Evolutionary conservation across 768 basidiomycete species (phyloP).

Genomic region (Daedalea quercina): DNA sequence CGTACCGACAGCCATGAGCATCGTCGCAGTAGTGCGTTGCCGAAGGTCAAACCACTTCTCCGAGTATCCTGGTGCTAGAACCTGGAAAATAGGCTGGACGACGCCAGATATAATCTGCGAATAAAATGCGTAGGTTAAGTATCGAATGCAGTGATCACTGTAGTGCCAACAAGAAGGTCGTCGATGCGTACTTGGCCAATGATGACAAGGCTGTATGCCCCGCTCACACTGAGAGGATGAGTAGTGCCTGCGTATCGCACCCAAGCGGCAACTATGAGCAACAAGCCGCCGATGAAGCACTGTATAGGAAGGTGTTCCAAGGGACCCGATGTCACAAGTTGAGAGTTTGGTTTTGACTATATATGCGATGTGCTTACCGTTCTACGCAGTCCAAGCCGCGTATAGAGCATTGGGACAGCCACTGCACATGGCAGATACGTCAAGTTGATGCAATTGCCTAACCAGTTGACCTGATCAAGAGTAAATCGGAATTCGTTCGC

Average conservation of each 20-base stretch:
- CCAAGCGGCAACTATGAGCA: slow-evolving; percentile 64
- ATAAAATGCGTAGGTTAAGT: background rate
- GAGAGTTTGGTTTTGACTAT: background rate
- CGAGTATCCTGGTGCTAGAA: slow-evolving; percentile 75
- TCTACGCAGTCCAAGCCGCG: slow-evolving; percentile 52
- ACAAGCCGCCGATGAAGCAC: slow-evolving; percentile 53
- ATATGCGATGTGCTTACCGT: slow-evolving; percentile 37
- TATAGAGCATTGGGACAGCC: slow-evolving; percentile 49
- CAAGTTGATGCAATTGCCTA: slow-evolving; percentile 61
- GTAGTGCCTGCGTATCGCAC: slow-evolving; percentile 68
- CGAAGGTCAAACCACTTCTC: slow-evolving; percentile 78
- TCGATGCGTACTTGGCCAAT: slow-evolving; percentile 51
- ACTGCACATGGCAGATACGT: slow-evolving; percentile 60
- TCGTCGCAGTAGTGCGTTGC: slow-evolving; percentile 75
- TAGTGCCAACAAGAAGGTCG: too few species aligned
- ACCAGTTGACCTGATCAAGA: slow-evolving; percentile 72
- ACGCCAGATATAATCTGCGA: slow-evolving; percentile 55
- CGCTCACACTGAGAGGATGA: slow-evolving; percentile 38
- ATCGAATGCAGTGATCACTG: too few species aligned
- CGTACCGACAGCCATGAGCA: slow-evolving; percentile 41
- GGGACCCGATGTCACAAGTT: background rate
- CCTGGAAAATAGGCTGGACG: slow-evolving; percentile 68
- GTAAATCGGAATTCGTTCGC: slow-evolving; percentile 55
- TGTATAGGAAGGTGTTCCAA: slow-evolving; percentile 18
- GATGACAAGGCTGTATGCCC: slow-evolving; percentile 62